Evolutionary conservation across 2,329 filamentous ascomycete species (phyloP).

Genomic region (Epicoccum sorghinum): DNA sequence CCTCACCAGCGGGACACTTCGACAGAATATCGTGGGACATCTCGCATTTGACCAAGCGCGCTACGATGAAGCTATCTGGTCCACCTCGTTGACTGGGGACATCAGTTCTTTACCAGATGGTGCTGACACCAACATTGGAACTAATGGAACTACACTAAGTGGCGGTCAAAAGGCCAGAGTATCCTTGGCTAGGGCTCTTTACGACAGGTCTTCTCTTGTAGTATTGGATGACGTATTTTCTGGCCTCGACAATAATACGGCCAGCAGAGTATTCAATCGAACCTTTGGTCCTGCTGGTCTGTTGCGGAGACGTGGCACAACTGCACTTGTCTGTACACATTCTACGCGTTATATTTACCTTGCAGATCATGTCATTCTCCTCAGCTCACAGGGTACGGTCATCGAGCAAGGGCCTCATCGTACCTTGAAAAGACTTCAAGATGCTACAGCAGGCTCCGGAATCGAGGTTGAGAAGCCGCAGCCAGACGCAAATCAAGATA

Average conservation of each 20-base stretch:
- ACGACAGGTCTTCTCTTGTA: slow-evolving; percentile 49
- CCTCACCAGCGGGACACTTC: slow-evolving; percentile 4
- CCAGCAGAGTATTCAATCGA: slow-evolving; percentile 39
- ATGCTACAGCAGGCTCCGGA: background rate
- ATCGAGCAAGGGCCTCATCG: background rate
- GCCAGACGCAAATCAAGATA: background rate
- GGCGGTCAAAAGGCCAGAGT: slow-evolving; percentile 40
- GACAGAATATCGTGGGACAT: slow-evolving; percentile 7
- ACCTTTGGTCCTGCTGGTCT: slow-evolving; percentile 51
- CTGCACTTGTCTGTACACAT: slow-evolving; percentile 15
- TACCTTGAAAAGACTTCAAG: background rate
- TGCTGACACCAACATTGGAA: slow-evolving; percentile 2
- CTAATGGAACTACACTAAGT: slow-evolving; percentile 47
- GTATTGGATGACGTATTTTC: slow-evolving; percentile 56
- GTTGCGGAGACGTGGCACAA: slow-evolving; percentile 37
- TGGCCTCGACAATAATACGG: slow-evolving; percentile 48
- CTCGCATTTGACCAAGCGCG: background rate
- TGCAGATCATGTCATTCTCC: background rate
- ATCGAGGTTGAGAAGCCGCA: background rate
- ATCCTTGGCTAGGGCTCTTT: slow-evolving; percentile 43
- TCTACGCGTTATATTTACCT: background rate
- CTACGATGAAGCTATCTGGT: background rate
- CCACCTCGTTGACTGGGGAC: background rate
- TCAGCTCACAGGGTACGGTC: background rate
- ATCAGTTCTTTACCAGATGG: background rate